phyloP scores from a whole-genome alignment of 768 basidiomycete species.

The Auricularia auricula-judae region DNA sequence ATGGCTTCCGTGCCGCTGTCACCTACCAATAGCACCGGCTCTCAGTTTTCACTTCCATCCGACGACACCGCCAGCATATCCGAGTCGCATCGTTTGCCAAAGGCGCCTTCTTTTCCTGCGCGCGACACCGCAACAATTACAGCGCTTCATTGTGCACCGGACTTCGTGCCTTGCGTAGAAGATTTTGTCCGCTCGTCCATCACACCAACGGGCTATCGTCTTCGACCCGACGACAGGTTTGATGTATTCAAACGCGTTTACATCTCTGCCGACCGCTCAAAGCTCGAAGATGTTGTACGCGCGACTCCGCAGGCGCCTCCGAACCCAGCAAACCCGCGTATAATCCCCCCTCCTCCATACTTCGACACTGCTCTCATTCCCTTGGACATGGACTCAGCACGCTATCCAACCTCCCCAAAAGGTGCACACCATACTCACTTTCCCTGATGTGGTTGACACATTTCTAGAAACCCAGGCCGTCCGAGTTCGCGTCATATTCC shows the following conservation, averaged over 20 bases:
- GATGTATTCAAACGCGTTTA: neutral
- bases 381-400: neutral
- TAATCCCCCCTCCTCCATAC: neutral
- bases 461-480: conserved; percentile 4
- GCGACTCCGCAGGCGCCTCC: conserved; percentile 3
- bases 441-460: neutral
- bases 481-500: conserved; percentile 7
- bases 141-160: neutral
- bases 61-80: too few relatives aligned
- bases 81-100: neutral
- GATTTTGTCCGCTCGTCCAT: neutral
- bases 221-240: neutral
- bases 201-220: neutral
- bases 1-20: neutral
- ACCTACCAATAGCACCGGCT: neutral
- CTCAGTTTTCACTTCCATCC: neutral
- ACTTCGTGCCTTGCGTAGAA: neutral
- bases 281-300: neutral
- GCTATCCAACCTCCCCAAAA: neutral
- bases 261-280: neutral
- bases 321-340: neutral
- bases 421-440: neutral
- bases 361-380: conserved; percentile 9
- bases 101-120: neutral
- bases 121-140: neutral